These are phyloP conservation scores for Apiospora pterosperma DNA, from an alignment of 2,329 filamentous ascomycete species.

Conservation along the genomic window DNA sequence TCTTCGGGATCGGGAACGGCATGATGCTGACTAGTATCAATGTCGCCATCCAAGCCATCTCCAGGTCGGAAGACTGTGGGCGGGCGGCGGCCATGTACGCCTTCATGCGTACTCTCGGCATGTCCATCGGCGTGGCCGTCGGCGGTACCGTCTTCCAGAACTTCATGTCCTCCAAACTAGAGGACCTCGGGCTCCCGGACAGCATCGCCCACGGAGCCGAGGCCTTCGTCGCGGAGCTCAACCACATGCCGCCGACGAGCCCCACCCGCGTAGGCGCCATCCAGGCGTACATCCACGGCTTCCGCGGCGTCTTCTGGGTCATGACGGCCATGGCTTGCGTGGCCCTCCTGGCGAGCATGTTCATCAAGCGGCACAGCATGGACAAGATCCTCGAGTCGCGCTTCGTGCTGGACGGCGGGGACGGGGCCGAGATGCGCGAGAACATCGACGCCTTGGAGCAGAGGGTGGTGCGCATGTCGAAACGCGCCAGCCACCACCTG, in stretches of 20 bases:
- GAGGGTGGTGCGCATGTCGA: background rate
- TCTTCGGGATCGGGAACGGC: conserved; percentile 7
- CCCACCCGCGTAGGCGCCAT: conserved; percentile 13
- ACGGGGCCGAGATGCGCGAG: background rate
- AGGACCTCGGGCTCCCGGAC: background rate
- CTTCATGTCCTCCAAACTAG: conserved; percentile 16
- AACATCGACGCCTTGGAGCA: background rate
- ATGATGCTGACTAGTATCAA: conserved; percentile 8
- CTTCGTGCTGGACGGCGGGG: background rate
- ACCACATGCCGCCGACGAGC: conserved; percentile 15
- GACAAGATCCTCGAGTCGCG: conserved; percentile 16
- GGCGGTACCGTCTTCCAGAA: conserved; percentile 18
- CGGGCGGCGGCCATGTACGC: conserved; percentile 16
- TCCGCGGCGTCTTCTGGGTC: conserved; percentile 23
- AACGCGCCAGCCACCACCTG: background rate
- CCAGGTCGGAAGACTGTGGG: conserved; percentile 11
- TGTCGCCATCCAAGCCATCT: conserved; percentile 7
- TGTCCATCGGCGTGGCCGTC: conserved; percentile 16
- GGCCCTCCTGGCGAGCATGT: conserved; percentile 15
- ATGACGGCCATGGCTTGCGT: conserved; percentile 16
- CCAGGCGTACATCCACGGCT: conserved; percentile 19
- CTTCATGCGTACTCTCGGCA: conserved; percentile 16
- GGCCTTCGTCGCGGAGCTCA: conserved; percentile 21
- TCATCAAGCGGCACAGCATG: conserved; percentile 20
- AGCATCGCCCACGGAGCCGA: conserved; percentile 21